phyloP scores from a whole-genome alignment of 2,329 filamentous ascomycete genomes.

The Lasiodiplodia citricola region DNA sequence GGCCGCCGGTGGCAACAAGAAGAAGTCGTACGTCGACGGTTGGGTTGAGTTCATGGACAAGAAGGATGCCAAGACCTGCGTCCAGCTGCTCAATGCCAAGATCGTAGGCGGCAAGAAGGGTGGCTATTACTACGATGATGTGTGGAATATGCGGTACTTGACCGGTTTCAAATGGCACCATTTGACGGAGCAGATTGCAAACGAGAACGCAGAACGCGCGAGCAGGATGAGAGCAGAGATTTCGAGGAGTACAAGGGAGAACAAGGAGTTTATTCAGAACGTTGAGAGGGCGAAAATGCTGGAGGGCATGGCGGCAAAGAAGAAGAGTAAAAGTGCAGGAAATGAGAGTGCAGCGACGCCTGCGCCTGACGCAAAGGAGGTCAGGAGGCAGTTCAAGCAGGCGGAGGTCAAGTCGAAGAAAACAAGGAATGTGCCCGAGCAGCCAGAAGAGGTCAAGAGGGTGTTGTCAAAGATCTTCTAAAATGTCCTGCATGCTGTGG shows the following conservation, averaged over 20 bases:
- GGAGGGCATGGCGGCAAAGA: conserved; percentile 66
- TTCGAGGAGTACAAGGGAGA: conserved; percentile 75
- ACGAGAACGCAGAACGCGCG: conserved; percentile 79
- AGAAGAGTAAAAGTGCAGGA: conserved; percentile 58
- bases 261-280: conserved; percentile 80
- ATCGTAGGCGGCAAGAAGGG: conserved; percentile 85
- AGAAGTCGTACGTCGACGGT: conserved; percentile 79
- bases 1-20: conserved; percentile 79
- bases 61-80: conserved; percentile 75
- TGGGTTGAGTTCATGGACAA: conserved; percentile 85
- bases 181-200: conserved; percentile 75
- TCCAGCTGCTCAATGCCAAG: conserved; percentile 75
- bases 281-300: conserved; percentile 81
- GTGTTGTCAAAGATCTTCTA: conserved; percentile 47
- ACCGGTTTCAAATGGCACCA: conserved; percentile 81
- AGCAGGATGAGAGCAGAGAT: conserved; percentile 80
- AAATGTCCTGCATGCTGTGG: background rate
- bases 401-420: conserved; percentile 62
- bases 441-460: conserved; percentile 34
- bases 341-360: conserved; percentile 43
- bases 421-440: conserved; percentile 28
- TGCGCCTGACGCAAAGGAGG: conserved; percentile 39
- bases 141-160: conserved; percentile 84
- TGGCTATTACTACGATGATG: conserved; percentile 81
- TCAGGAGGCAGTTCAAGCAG: conserved; percentile 68